Evolutionary conservation across 495 filamentous ascomycete genomes (phyloP), one percentile per base, ranked within the genome.

Genomic region (Daldinia loculata): DNA sequence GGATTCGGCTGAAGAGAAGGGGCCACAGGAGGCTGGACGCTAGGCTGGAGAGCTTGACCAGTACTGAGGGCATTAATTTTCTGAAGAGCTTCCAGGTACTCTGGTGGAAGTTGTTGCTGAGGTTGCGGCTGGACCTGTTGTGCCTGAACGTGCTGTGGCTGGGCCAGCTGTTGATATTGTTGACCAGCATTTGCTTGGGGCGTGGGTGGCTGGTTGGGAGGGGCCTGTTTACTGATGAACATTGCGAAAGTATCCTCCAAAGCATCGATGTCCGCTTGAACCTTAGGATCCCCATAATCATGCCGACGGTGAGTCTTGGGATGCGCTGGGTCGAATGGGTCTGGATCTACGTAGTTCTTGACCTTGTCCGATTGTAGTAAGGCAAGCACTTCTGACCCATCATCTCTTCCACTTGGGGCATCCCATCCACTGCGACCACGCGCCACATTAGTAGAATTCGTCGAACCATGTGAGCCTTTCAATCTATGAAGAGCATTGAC

Each of bases 291-390:
- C 0, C 63, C 62, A 6, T 79, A 78, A 12, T 80, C 70, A n/a
- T 78, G 68, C 2, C 74, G 76, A 4, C 77, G 64, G 15, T 72
- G 51, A 17, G 73, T 75, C 72, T 59, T 77, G 19, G 66, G 68
- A 6, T 68, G 48, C 0, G 63, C 48, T 2, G 78, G 69, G 19
- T 83, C 74, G 48, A 76, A 75, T 0, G 76, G 78, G 30, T 80
- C 73, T 7, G 73, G 62, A 19, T 76, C 68, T 30, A 70, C 62
- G 58, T 76, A 84, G 50, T 77, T 73, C 57, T 74, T 80, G 19
- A 70, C 71, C 32, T 73, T 72, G 15, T 81, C 77, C 1, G 82
- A 83, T 7, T 38, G 57, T 3, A 84, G 73, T 3, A 81, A 69
- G 17, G 67, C 55, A 7, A 71, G 56, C 8, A 79, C 76, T 5